Conservation (phyloP, 768 basidiomycete genomes). For the Suillus paluster region DNA sequence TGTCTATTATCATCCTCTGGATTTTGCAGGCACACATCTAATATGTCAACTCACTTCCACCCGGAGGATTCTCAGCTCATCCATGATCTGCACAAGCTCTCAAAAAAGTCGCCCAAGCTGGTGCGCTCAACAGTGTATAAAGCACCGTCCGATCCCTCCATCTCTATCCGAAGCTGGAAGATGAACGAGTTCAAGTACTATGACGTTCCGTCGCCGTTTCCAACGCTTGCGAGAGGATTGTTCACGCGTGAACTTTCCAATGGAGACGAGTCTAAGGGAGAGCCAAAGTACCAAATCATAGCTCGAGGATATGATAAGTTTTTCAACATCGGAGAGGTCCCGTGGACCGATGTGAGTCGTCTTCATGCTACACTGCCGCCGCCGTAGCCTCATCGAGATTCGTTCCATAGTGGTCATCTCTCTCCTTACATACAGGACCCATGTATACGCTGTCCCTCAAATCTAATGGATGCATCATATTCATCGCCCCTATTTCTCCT, state of each 20-base stretch:
- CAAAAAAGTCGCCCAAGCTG: constrained; percentile 64
- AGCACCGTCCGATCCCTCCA: constrained; percentile 58
- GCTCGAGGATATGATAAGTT: constrained; percentile 98
- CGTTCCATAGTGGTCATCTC: constrained; percentile 69
- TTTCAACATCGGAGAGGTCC: constrained; percentile 97
- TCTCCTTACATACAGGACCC: constrained; percentile 69
- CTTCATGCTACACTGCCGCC: background rate
- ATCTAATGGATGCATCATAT: constrained; percentile 97
- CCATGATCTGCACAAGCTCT: constrained; percentile 52
- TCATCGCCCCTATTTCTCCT: constrained; percentile 84
- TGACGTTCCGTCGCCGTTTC: constrained; percentile 87
- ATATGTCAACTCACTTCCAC: constrained; percentile 31
- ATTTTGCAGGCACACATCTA: constrained; percentile 8
- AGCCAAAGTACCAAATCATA: constrained; percentile 64
- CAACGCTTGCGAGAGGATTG: constrained; percentile 91
- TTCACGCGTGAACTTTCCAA: constrained; percentile 63
- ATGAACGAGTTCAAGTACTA: constrained; percentile 98
- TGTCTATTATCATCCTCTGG: constrained; percentile 13
- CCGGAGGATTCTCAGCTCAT: constrained; percentile 64
- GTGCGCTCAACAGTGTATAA: constrained; percentile 60
- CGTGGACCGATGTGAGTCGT: constrained; percentile 84
- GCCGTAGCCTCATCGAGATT: background rate
- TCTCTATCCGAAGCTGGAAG: constrained; percentile 86
- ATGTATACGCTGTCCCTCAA: constrained; percentile 91
- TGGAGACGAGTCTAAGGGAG: constrained; percentile 36